These are phyloP conservation scores for Phytophthora cryptogea DNA, from an alignment of 352 stramenopile species.

Conservation along the genomic window DNA sequence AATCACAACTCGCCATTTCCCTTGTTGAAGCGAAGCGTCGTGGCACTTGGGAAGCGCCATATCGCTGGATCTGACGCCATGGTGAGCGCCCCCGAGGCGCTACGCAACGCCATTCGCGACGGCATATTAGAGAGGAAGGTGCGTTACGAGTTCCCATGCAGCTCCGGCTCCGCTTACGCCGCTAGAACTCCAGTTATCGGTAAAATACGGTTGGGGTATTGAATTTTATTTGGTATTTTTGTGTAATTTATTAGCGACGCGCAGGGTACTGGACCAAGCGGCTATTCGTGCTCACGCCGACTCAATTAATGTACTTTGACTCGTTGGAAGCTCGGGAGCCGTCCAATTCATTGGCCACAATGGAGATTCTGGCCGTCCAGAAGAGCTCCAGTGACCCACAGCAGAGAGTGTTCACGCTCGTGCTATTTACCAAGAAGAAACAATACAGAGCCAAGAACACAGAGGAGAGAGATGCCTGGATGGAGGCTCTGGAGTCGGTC, in stretches of 20 bases:
- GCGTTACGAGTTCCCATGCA: neutral
- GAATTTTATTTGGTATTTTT: slow-evolving; percentile 1
- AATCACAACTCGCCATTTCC: slow-evolving; percentile 7
- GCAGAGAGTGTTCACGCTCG: slow-evolving; percentile 58
- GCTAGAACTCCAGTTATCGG: slow-evolving; percentile 9
- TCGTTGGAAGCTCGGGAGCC: slow-evolving; percentile 48
- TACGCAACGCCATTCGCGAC: slow-evolving; percentile 55
- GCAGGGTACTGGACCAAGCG: slow-evolving; percentile 84
- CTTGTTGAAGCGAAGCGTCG: slow-evolving; percentile 39
- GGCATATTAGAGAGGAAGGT: slow-evolving; percentile 70
- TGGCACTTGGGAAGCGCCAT: neutral
- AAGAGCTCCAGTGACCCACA: slow-evolving; percentile 40
- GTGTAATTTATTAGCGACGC: slow-evolving; percentile 39
- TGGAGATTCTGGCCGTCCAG: slow-evolving; percentile 71
- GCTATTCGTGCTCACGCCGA: slow-evolving; percentile 72
- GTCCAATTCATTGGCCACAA: slow-evolving; percentile 51
- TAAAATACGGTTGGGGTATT: slow-evolving; percentile 9
- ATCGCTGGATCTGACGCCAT: slow-evolving; percentile 36
- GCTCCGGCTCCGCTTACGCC: neutral
- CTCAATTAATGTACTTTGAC: slow-evolving; percentile 75
- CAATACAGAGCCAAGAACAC: slow-evolving; percentile 63
- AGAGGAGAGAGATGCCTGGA: slow-evolving; percentile 73
- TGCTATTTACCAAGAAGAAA: slow-evolving; percentile 81
- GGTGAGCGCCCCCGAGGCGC: slow-evolving; percentile 71
- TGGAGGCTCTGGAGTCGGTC: slow-evolving; percentile 65